These are phyloP conservation scores for Plasmopara halstedii DNA, from an alignment of 352 stramenopile species.

Conservation along the genomic window DNA sequence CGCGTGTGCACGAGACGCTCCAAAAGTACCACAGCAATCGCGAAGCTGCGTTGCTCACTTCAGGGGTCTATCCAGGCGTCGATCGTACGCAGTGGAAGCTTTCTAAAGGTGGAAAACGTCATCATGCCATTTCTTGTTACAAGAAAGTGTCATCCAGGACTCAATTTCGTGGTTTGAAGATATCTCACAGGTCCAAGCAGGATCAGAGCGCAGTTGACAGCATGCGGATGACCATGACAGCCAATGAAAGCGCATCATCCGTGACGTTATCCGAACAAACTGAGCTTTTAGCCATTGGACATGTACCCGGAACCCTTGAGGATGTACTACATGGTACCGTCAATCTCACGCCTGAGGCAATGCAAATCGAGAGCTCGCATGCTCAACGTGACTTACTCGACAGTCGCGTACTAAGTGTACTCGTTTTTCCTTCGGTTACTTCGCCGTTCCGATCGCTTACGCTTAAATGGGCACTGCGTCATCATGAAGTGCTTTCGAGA, in stretches of 20 bases:
- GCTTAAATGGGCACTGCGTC: slow-evolving; percentile 59
- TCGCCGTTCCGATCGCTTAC: slow-evolving; percentile 53
- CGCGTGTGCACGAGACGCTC: slow-evolving; percentile 26
- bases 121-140: slow-evolving; percentile 37
- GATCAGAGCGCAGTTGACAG: slow-evolving; percentile 1
- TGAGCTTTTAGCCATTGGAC: slow-evolving; percentile 38
- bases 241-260: slow-evolving; percentile 6
- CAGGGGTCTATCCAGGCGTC: slow-evolving; percentile 8
- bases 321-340: slow-evolving; percentile 48
- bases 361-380: slow-evolving; percentile 48
- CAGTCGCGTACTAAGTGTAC: slow-evolving; percentile 43
- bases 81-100: slow-evolving; percentile 41
- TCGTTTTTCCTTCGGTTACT: slow-evolving; percentile 28
- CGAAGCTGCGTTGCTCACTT: slow-evolving; percentile 13
- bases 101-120: slow-evolving; percentile 26
- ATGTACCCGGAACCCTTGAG: slow-evolving; percentile 28
- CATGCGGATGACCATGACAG: slow-evolving; percentile 16
- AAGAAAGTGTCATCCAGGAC: slow-evolving; percentile 16
- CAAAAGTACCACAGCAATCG: slow-evolving; percentile 35
- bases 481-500: slow-evolving; percentile 45
- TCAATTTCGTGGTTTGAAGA: slow-evolving; percentile 8
- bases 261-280: slow-evolving; percentile 13
- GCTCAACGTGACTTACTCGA: slow-evolving; percentile 42
- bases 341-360: slow-evolving; percentile 49
- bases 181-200: slow-evolving; percentile 5